These are phyloP conservation scores for Irineochytrium annulatum DNA, from an alignment of 192 early-diverging fungal species.

Conservation along the genomic window DNA sequence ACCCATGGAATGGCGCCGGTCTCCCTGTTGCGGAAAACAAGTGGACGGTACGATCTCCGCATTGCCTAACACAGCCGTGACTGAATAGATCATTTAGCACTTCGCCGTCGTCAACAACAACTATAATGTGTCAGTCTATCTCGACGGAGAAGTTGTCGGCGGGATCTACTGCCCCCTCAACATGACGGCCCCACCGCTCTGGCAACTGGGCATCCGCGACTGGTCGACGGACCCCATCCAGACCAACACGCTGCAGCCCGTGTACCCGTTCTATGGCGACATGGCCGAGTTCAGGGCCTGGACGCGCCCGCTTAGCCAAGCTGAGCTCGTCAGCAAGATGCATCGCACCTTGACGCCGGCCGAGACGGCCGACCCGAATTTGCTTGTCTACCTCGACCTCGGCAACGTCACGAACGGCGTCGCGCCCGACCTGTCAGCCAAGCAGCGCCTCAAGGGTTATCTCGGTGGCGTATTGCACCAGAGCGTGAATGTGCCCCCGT, in stretches of 20 bases:
- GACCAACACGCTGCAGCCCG: not conserved
- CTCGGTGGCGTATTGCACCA: not conserved
- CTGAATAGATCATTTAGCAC: no score
- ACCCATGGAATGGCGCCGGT: no score
- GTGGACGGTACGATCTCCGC: no score
- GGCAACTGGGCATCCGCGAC: not conserved
- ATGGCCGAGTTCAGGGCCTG: not conserved
- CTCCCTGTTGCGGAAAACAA: no score
- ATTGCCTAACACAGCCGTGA: no score
- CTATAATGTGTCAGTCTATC: conserved; percentile 1
- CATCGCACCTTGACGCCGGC: not conserved
- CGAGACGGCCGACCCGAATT: not conserved
- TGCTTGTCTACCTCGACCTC: not conserved
- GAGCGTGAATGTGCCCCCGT: not conserved
- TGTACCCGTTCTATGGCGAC: not conserved
- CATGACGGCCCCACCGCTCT: not conserved
- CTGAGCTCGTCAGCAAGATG: not conserved
- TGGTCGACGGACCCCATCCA: not conserved
- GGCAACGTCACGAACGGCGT: not conserved
- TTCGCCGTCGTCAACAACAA: conserved; percentile 1
- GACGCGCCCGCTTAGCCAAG: not conserved
- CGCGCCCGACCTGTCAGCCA: not conserved
- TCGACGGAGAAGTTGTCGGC: not conserved
- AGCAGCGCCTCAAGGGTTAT: not conserved
- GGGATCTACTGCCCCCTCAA: not conserved